Evolutionary conservation across 352 stramenopile species (phyloP).

Genomic region (Pythium brachiatum): DNA sequence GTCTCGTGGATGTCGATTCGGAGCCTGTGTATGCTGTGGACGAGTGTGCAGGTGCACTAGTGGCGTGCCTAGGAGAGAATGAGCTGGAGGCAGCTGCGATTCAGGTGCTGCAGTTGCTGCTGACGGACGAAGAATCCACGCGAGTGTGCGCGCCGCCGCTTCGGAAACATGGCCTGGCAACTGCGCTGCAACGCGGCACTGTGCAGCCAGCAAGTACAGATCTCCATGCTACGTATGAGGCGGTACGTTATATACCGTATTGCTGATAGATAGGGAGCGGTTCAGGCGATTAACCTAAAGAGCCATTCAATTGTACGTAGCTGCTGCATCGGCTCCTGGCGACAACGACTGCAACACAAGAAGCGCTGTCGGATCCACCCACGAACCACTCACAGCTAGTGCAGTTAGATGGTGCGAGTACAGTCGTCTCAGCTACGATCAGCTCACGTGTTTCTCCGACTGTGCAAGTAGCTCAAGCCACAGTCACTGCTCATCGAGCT

Average conservation of each 20-base stretch:
- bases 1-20: constrained; percentile 33
- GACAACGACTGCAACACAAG: constrained; percentile 1
- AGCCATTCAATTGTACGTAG: background rate
- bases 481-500: background rate
- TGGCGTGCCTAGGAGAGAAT: constrained; percentile 37
- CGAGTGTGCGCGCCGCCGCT: constrained; percentile 1
- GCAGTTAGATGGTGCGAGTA: background rate
- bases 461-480: background rate
- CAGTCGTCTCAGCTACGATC: background rate
- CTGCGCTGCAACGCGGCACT: constrained; percentile 15
- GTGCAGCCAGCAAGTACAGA: constrained; percentile 9
- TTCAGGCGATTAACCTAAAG: background rate
- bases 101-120: constrained; percentile 48
- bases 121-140: constrained; percentile 14
- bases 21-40: constrained; percentile 35
- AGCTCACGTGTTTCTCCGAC: background rate
- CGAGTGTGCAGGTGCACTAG: constrained; percentile 31
- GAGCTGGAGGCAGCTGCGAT: constrained; percentile 50
- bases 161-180: constrained; percentile 14
- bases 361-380: background rate
- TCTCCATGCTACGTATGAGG: constrained; percentile 10
- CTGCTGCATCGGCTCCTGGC: constrained; percentile 20
- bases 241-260: constrained; percentile 7
- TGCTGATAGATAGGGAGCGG: background rate
- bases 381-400: background rate